phyloP scores from a whole-genome alignment of 768 basidiomycete genomes.

The Hericium erinaceus region DNA sequence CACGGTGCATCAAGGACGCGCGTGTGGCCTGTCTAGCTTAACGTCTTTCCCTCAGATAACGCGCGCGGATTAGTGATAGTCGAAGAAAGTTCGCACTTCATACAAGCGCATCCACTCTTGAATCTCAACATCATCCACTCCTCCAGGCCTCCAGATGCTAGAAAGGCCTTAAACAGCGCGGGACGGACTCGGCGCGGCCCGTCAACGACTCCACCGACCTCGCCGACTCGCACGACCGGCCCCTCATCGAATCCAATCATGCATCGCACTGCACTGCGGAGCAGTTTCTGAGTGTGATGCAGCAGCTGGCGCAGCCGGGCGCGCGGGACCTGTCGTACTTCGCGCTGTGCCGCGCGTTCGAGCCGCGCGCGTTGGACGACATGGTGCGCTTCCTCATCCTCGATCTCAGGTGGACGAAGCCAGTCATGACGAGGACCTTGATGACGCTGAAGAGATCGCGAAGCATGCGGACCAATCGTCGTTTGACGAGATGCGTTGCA shows the following conservation, averaged over 20 bases:
- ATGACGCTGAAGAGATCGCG: conserved; percentile 18
- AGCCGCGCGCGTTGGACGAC: conserved; percentile 73
- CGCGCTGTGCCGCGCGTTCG: conserved; percentile 72
- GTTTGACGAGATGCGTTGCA: conserved; percentile 1
- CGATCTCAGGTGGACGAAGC: conserved; percentile 70
- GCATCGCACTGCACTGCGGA: conserved; percentile 63
- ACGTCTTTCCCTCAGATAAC: conserved; percentile 41
- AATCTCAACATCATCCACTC: conserved; percentile 86
- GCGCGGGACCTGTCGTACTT: conserved; percentile 69
- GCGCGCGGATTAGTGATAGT: conserved; percentile 61
- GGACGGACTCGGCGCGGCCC: conserved; percentile 15
- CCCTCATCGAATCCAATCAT: conserved; percentile 32
- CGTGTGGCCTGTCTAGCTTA: not conserved
- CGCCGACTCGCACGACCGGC: conserved; percentile 14
- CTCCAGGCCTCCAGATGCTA: conserved; percentile 40
- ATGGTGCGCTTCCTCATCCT: conserved; percentile 74
- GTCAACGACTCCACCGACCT: conserved; percentile 19
- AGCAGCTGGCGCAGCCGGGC: conserved; percentile 56
- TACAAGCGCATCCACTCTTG: conserved; percentile 75
- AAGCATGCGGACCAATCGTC: conserved; percentile 11
- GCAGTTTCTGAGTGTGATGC: conserved; percentile 77
- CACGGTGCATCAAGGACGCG: conserved; percentile 36
- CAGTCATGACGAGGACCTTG: conserved; percentile 45
- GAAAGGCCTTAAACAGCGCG: conserved; percentile 17
- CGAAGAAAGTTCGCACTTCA: conserved; percentile 72